A percentile compares a stretch with the other conserved stretches of the same genome.
These are phyloP conservation scores for Phytophthora melonis DNA, from an alignment of 352 stramenopile species.

Conservation along the genomic window DNA sequence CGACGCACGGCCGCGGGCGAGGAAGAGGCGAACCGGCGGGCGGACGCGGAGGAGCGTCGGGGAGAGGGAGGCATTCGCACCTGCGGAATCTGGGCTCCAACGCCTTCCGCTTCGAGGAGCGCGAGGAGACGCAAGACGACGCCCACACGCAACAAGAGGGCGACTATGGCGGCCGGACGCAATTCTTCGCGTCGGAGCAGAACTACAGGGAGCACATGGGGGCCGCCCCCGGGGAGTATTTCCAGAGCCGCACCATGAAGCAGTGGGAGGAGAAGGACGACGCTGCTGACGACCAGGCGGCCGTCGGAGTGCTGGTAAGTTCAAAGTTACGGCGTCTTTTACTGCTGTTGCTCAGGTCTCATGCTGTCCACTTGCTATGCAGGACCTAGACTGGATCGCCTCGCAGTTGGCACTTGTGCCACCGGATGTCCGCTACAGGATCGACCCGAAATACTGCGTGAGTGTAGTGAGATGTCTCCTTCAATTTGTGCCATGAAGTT, in stretches of 20 bases:
- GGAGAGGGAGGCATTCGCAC: conserved; percentile 36
- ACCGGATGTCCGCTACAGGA: conserved; percentile 64
- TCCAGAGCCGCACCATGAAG: conserved; percentile 69
- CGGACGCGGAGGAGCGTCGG: conserved; percentile 15
- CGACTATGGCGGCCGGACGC: conserved; percentile 35
- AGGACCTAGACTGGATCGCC: conserved; percentile 81
- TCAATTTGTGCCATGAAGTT: not conserved
- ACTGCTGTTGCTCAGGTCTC: not conserved
- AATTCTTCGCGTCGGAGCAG: conserved; percentile 76
- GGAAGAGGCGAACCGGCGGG: conserved; percentile 20
- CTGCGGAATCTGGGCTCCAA: conserved; percentile 68
- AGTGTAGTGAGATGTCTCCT: conserved; percentile 22
- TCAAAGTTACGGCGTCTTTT: too few relatives aligned
- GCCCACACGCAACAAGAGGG: conserved; percentile 7
- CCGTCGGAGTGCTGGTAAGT: conserved; percentile 53
- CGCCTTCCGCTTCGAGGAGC: conserved; percentile 72
- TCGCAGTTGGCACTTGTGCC: conserved; percentile 58
- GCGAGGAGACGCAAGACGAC: conserved; percentile 32
- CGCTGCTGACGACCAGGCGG: conserved; percentile 30
- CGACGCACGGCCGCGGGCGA: conserved; percentile 56
- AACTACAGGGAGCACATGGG: conserved; percentile 53
- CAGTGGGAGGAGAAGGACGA: conserved; percentile 75
- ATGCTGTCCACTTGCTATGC: not conserved
- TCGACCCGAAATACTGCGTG: conserved; percentile 84
- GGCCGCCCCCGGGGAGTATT: conserved; percentile 53